These are phyloP conservation scores for Metarhizium sp. DNA, from an alignment of 2,329 filamentous ascomycete genomes.

Conservation along the genomic window DNA sequence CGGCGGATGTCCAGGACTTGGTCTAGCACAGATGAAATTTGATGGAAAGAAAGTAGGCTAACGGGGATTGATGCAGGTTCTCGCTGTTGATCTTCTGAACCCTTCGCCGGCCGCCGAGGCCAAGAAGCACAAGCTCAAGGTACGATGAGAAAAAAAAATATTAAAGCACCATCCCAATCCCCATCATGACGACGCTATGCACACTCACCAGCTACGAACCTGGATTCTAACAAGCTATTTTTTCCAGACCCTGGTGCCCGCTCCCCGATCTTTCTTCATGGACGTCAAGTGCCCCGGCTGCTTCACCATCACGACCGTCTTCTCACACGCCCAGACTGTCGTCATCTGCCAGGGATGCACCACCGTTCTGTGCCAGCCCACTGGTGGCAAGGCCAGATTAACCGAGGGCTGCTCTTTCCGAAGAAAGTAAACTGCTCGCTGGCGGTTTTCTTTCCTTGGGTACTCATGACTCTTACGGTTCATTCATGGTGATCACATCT, in stretches of 20 bases:
- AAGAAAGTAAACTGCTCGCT: slow-evolving; percentile 77
- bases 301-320: slow-evolving; percentile 99
- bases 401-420: slow-evolving; percentile 99
- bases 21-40: not conserved
- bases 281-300: slow-evolving; percentile 99
- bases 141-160: slow-evolving; percentile 34
- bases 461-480: slow-evolving; percentile 40
- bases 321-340: slow-evolving; percentile 99
- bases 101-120: slow-evolving; percentile 94
- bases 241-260: slow-evolving; percentile 78
- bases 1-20: slow-evolving; percentile 3
- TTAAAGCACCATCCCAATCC: slow-evolving; percentile 6
- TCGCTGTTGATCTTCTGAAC: slow-evolving; percentile 99
- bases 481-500: slow-evolving; percentile 43
- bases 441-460: slow-evolving; percentile 38
- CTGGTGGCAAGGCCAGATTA: slow-evolving; percentile 96
- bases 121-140: slow-evolving; percentile 99
- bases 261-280: slow-evolving; percentile 99
- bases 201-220: not conserved
- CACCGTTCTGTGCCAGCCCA: slow-evolving; percentile 98
- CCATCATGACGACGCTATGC: slow-evolving; percentile 6
- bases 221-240: not conserved
- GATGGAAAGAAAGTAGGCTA: slow-evolving; percentile 27
- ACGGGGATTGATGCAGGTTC: slow-evolving; percentile 62
- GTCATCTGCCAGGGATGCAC: slow-evolving; percentile 99